A percentile compares a stretch with the other conserved stretches of the same genome.
These are phyloP conservation scores for Carex kokanica DNA, from an alignment of 176 grass and related monocot genomes.

Conservation along the genomic window DNA sequence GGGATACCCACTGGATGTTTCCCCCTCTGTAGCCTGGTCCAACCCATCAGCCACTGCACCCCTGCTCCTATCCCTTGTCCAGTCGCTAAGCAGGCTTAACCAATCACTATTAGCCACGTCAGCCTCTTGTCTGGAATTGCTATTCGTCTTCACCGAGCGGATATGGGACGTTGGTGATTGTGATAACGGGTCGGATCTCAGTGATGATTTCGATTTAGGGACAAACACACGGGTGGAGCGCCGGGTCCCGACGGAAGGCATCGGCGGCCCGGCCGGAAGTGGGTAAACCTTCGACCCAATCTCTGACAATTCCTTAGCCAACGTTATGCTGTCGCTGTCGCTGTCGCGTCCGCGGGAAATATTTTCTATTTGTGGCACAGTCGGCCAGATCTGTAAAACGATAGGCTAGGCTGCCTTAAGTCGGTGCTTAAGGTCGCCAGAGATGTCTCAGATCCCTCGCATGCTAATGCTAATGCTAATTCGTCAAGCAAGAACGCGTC, in stretches of 20 bases:
- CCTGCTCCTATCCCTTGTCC: neutral
- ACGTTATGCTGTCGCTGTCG: neutral
- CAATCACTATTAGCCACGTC: conserved; percentile 2
- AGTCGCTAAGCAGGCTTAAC: conserved; percentile 6
- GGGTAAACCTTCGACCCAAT: conserved; percentile 28
- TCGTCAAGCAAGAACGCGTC: neutral
- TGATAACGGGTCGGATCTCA: conserved; percentile 53
- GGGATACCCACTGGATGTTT: neutral
- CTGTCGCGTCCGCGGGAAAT: neutral
- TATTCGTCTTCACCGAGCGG: conserved; percentile 19
- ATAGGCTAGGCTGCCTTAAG: neutral
- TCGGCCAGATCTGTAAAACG: neutral
- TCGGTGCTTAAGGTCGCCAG: neutral
- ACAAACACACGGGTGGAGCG: conserved; percentile 77
- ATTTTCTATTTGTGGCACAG: neutral
- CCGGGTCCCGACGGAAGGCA: conserved; percentile 62
- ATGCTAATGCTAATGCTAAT: too few relatives aligned
- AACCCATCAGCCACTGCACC: neutral
- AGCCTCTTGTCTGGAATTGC: neutral
- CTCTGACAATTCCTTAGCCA: conserved; percentile 19
- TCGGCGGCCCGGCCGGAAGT: conserved; percentile 36
- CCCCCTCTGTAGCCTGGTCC: neutral
- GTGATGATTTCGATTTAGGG: conserved; percentile 50
- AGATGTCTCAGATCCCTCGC: neutral
- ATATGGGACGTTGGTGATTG: conserved; percentile 3